A percentile compares a stretch with the other conserved stretches of the same genome.
These are phyloP conservation scores for Adansonia digitata DNA, from an alignment of 345 rosid species.

Conservation along the genomic window DNA sequence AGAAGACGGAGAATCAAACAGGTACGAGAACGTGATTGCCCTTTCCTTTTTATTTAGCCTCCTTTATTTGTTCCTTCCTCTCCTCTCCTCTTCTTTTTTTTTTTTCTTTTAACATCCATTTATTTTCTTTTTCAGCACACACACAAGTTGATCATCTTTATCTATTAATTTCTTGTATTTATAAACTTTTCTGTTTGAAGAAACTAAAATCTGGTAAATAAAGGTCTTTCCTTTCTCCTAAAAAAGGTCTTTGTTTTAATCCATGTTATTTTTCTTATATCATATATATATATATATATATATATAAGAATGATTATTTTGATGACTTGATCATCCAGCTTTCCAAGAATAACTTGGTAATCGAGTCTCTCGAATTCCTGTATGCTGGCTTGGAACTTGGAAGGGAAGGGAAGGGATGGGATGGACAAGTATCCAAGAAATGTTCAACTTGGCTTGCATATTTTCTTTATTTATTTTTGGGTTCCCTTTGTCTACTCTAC, in stretches of 20 bases:
- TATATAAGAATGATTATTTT: not conserved
- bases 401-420: not conserved
- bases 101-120: not conserved
- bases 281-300: too few relatives aligned
- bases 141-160: not conserved
- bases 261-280: not conserved
- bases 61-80: not conserved
- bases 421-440: not conserved
- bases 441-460: not conserved
- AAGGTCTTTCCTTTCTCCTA: too few relatives aligned
- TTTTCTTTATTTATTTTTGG: not conserved
- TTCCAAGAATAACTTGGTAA: not conserved
- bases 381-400: not conserved
- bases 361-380: not conserved
- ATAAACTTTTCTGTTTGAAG: not conserved
- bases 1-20: conserved; percentile 1
- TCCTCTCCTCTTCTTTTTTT: too few relatives aligned
- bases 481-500: not conserved
- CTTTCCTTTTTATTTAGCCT: not conserved
- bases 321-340: not conserved
- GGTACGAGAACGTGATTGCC: not conserved
- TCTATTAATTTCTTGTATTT: not conserved
- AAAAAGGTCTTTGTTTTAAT: not conserved
- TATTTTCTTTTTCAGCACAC: not conserved
- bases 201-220: not conserved